These are phyloP conservation scores for Paraphoma sp. DNA, from an alignment of 2,329 filamentous ascomycete species.

Conservation along the genomic window DNA sequence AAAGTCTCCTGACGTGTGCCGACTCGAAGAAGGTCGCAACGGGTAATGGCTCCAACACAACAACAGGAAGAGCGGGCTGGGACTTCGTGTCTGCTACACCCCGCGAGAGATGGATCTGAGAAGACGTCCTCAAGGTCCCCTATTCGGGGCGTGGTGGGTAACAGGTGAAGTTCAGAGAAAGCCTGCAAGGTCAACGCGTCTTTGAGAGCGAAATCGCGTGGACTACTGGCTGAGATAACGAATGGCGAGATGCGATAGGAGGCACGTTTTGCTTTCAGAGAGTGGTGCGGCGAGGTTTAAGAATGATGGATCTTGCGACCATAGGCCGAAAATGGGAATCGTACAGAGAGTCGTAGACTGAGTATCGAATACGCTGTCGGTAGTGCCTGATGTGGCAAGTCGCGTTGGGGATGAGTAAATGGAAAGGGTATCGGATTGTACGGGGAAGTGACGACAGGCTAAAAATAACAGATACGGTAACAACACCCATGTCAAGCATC, in stretches of 20 bases:
- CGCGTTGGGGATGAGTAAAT: no score
- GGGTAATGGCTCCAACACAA: conserved; percentile 15
- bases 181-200: no score
- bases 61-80: conserved; percentile 29
- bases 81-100: conserved; percentile 50
- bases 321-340: not conserved
- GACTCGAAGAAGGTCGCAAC: conserved; percentile 24
- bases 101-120: conserved; percentile 55
- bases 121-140: conserved; percentile 52
- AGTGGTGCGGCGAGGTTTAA: no score
- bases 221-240: not conserved
- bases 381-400: not conserved
- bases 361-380: no score
- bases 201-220: no score
- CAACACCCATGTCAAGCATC: conserved; percentile 2
- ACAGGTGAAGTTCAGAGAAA: no score
- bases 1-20: conserved; percentile 14
- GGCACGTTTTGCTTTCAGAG: no score
- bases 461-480: conserved; percentile 3
- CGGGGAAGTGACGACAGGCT: not conserved
- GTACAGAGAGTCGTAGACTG: no score
- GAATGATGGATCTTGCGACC: not conserved
- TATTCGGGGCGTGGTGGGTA: conserved; percentile 21
- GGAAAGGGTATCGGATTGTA: conserved; percentile 7
- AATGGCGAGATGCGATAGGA: not conserved